A percentile compares a stretch with the other conserved stretches of the same genome.
phyloP scores from a whole-genome alignment of 192 early-diverging fungal genomes.

The Podila minutissima region DNA sequence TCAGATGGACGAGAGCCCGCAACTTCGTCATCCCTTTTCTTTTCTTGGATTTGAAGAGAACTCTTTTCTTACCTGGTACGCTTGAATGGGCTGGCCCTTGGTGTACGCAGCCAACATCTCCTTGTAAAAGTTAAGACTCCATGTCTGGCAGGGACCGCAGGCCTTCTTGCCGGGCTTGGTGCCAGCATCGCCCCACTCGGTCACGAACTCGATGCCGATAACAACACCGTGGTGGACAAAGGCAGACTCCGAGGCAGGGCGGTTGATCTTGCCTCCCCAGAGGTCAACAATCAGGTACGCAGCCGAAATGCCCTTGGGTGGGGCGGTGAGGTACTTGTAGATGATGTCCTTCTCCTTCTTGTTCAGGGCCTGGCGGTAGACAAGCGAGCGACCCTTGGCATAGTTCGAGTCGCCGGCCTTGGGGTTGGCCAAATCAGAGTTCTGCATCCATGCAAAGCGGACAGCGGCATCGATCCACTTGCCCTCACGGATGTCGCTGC shows the following conservation, averaged over 20 bases:
- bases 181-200: slow-evolving; percentile 26
- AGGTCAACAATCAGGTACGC: slow-evolving; percentile 53
- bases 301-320: slow-evolving; percentile 13
- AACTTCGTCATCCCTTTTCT: background rate
- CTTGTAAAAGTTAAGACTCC: slow-evolving; percentile 40
- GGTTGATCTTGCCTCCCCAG: slow-evolving; percentile 41
- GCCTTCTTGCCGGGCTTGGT: slow-evolving; percentile 41
- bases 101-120: slow-evolving; percentile 47
- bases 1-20: background rate
- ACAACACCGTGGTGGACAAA: slow-evolving; percentile 50
- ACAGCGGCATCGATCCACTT: slow-evolving; percentile 37
- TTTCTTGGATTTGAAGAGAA: background rate
- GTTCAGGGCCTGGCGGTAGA: slow-evolving; percentile 31
- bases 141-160: slow-evolving; percentile 31
- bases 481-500: slow-evolving; percentile 20
- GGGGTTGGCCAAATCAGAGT: background rate
- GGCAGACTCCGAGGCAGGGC: slow-evolving; percentile 12
- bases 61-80: slow-evolving; percentile 20
- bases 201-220: slow-evolving; percentile 52
- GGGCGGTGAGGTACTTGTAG: slow-evolving; percentile 24
- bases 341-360: slow-evolving; percentile 26
- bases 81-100: slow-evolving; percentile 15
- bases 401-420: slow-evolving; percentile 29
- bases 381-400: slow-evolving; percentile 39
- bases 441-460: slow-evolving; percentile 21